phyloP scores from a whole-genome alignment of 306 rosid genomes.

The Glycyrrhiza uralensis region DNA sequence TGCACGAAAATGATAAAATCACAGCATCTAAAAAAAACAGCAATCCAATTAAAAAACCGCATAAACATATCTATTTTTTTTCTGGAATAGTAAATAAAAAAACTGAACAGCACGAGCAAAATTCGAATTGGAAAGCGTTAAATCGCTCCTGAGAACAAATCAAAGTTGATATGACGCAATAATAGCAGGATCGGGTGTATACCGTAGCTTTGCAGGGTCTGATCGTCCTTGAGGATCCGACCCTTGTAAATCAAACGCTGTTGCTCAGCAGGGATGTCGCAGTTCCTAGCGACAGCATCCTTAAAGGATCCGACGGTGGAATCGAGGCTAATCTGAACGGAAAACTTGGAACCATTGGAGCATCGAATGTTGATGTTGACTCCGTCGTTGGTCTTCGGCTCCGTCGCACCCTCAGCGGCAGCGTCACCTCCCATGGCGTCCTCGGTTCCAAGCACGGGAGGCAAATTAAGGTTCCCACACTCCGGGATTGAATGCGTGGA shows the following conservation, averaged over 20 bases:
- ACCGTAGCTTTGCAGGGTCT: slow-evolving; percentile 76
- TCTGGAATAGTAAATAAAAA: background rate
- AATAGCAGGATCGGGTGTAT: slow-evolving; percentile 32
- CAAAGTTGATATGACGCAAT: background rate
- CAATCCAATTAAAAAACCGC: background rate
- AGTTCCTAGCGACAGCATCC: slow-evolving; percentile 43
- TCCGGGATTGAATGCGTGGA: background rate
- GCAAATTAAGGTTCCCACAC: background rate
- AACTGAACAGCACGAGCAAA: background rate
- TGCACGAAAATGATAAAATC: background rate
- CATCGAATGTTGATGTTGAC: slow-evolving; percentile 63
- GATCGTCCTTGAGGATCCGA: slow-evolving; percentile 81
- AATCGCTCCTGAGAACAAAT: background rate
- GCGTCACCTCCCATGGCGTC: slow-evolving; percentile 64
- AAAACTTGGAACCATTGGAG: slow-evolving; percentile 70
- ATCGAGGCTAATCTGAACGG: slow-evolving; percentile 51
- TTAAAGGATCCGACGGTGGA: slow-evolving; percentile 60
- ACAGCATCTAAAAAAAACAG: background rate
- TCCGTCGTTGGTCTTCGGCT: slow-evolving; percentile 31
- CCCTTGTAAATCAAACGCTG: slow-evolving; percentile 92
- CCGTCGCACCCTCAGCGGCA: slow-evolving; percentile 34
- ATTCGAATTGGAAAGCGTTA: background rate
- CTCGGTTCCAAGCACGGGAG: slow-evolving; percentile 37
- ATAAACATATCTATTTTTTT: too few relatives aligned
- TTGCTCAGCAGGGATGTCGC: slow-evolving; percentile 59